phyloP scores from a whole-genome alignment of 2,329 filamentous ascomycete genomes.

The Magnaporthiopsis poae region DNA sequence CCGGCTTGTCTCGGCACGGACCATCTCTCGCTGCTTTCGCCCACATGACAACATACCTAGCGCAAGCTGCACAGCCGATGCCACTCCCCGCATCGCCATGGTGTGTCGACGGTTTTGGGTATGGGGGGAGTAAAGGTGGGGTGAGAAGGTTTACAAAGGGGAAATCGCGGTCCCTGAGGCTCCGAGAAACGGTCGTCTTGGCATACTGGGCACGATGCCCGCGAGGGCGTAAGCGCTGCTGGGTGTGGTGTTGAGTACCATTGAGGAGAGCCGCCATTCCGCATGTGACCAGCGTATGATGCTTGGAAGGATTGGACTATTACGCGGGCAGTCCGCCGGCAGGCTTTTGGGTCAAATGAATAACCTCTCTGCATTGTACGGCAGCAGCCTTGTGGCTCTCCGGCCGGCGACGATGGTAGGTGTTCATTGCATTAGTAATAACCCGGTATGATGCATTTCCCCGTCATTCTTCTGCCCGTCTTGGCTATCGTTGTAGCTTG shows the following conservation, averaged over 20 bases:
- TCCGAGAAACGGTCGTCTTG: conserved; percentile 1
- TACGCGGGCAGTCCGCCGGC: too few species aligned
- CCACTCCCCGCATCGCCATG: neutral
- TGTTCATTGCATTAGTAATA: too few species aligned
- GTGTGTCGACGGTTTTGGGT: neutral
- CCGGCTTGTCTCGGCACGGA: neutral
- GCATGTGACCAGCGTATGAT: too few species aligned
- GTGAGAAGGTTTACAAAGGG: neutral
- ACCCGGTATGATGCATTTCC: too few species aligned
- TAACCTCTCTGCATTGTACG: too few species aligned
- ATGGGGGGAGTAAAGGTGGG: neutral
- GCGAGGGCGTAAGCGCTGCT: neutral
- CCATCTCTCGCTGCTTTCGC: neutral
- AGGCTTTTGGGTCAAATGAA: too few species aligned
- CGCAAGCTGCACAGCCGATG: neutral
- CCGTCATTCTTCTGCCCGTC: too few species aligned
- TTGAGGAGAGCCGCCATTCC: neutral
- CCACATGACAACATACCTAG: neutral
- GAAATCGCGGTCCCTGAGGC: conserved; percentile 6
- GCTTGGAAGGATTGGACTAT: too few species aligned
- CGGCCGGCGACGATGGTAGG: too few species aligned
- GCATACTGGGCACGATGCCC: neutral
- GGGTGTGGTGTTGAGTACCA: neutral
- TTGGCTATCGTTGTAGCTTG: too few species aligned
- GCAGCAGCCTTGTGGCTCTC: too few species aligned